Percentiles rank a stretch among this genome's conserved stretches.
Evolutionary conservation across 371 early-diverging fungal genomes (phyloP).

Genomic region (Apophysomyces sp.): DNA sequence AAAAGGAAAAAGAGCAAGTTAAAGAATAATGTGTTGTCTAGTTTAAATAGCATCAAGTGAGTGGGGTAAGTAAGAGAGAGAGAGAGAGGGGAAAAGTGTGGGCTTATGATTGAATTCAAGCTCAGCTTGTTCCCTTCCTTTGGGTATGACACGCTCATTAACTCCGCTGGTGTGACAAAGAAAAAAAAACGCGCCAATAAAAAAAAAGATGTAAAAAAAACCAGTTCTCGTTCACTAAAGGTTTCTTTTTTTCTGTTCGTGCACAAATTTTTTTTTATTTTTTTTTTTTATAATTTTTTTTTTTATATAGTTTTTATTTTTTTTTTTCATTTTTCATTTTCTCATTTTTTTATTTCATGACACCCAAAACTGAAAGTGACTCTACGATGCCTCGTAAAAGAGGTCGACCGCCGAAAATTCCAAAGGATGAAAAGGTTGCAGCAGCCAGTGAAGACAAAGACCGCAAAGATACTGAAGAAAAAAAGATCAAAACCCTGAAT

Average conservation of each 20-base stretch:
- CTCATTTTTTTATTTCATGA: neutral
- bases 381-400: neutral
- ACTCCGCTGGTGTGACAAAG: constrained; percentile 1
- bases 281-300: neutral
- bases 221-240: neutral
- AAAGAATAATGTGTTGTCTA: too few species aligned
- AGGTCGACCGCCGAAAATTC: neutral
- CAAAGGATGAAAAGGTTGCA: neutral
- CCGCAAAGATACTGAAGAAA: neutral
- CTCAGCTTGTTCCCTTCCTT: too few species aligned
- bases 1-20: too few species aligned
- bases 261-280: neutral
- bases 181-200: neutral
- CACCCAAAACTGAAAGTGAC: neutral
- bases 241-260: neutral
- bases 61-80: too few species aligned
- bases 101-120: too few species aligned
- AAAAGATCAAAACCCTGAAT: neutral
- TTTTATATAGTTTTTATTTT: too few species aligned
- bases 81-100: too few species aligned
- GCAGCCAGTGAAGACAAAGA: neutral
- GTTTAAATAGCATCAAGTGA: too few species aligned
- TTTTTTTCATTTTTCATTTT: too few species aligned
- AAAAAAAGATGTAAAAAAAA: neutral
- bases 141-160: neutral